A percentile compares a stretch with the other conserved stretches of the same genome.
Evolutionary conservation across 257 asterid genomes (phyloP).

Genomic region (Catharanthus roseus): DNA sequence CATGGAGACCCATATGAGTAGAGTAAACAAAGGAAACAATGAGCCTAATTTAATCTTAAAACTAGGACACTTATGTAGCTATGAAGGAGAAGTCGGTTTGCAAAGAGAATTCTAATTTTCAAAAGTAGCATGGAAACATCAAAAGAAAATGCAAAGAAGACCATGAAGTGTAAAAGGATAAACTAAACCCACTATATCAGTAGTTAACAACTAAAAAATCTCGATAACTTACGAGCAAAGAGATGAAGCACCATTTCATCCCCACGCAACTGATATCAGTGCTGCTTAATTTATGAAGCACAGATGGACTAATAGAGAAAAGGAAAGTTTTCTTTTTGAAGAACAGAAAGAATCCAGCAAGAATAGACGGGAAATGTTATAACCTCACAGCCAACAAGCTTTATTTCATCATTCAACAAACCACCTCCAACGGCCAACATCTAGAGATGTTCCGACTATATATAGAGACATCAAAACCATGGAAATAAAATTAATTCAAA

Average conservation of each 20-base stretch:
- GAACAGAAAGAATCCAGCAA: no score
- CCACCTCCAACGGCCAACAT: no score
- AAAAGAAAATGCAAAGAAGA: neutral
- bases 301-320: no score
- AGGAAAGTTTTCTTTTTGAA: no score
- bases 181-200: neutral
- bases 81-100: neutral
- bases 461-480: no score
- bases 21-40: neutral
- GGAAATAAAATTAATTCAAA: no score
- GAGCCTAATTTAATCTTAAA: neutral
- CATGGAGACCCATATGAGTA: neutral
- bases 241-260: neutral
- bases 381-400: no score
- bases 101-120: neutral
- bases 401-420: no score
- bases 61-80: neutral
- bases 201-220: neutral
- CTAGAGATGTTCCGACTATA: no score
- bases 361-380: no score
- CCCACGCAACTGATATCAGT: no score
- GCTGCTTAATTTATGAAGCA: no score
- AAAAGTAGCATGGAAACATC: neutral
- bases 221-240: neutral
- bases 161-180: neutral